These are phyloP conservation scores for Chrysanthemum makinoi DNA, from an alignment of 129 eudicot genomes.

Conservation along the genomic window DNA sequence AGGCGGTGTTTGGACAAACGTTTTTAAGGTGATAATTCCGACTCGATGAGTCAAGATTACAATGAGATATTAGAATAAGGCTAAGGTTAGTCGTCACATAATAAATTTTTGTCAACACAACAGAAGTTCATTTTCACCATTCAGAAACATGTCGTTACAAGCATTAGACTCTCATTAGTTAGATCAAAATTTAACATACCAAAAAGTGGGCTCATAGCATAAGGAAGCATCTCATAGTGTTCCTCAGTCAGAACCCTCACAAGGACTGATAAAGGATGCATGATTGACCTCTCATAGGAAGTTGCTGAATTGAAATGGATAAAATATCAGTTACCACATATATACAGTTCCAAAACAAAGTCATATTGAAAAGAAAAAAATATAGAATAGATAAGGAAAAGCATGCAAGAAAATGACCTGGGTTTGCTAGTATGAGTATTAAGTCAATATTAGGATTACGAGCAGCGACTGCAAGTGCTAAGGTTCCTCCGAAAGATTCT, in stretches of 20 bases:
- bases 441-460: conserved; percentile 73
- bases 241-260: conserved; percentile 66
- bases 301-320: conserved; percentile 71
- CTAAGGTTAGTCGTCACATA: no score
- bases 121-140: neutral
- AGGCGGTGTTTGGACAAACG: no score
- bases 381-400: neutral
- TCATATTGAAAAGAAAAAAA: neutral
- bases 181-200: conserved; percentile 37
- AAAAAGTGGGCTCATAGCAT: conserved; percentile 58
- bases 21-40: no score
- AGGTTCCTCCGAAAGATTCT: conserved; percentile 81
- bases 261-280: conserved; percentile 63
- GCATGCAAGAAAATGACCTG: conserved; percentile 43
- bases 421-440: conserved; percentile 65
- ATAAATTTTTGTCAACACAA: no score
- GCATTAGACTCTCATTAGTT: neutral
- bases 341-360: no score
- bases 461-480: conserved; percentile 87
- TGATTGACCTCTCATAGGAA: conserved; percentile 66
- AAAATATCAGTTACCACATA: neutral
- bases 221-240: conserved; percentile 60
- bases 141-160: neutral
- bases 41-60: no score
- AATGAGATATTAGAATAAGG: no score